These are phyloP conservation scores for Penicillium tannophilum DNA, from an alignment of 495 filamentous ascomycete genomes.

Conservation along the genomic window DNA sequence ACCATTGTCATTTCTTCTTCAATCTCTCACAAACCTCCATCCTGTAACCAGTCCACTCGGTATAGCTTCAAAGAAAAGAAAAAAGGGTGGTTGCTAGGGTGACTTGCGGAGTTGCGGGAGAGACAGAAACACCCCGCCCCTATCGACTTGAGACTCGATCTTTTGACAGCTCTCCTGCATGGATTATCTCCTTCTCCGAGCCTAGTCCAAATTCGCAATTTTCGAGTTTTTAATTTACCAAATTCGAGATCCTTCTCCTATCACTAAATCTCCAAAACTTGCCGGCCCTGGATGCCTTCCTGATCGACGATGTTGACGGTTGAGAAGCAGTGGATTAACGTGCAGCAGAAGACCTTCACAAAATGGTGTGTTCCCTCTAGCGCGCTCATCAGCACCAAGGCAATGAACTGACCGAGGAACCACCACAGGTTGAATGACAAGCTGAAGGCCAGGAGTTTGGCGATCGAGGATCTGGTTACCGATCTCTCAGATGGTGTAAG, in stretches of 20 bases:
- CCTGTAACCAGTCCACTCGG: not conserved
- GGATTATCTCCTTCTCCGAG: not conserved
- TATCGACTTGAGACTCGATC: constrained; percentile 10
- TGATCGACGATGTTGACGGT: constrained; percentile 58
- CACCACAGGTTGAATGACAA: constrained; percentile 86
- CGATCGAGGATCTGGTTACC: constrained; percentile 78
- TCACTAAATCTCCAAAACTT: constrained; percentile 1
- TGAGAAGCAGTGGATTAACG: constrained; percentile 91
- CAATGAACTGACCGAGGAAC: not conserved
- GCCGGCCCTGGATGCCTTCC: constrained; percentile 45
- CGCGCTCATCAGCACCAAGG: not conserved
- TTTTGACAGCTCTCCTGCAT: constrained; percentile 6
- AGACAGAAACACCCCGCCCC: constrained; percentile 19
- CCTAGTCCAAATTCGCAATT: constrained; percentile 5
- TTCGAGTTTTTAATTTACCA: constrained; percentile 11
- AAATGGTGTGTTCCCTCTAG: constrained; percentile 70
- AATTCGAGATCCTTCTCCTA: constrained; percentile 12
- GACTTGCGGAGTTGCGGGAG: constrained; percentile 17
- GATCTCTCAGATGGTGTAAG: constrained; percentile 93
- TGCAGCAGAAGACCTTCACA: constrained; percentile 99
- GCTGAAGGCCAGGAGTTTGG: constrained; percentile 70
- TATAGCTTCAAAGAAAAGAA: not conserved
- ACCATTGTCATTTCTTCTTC: not conserved
- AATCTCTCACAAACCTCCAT: not conserved
- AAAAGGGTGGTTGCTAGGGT: constrained; percentile 25